Evolutionary conservation across 139 green algal species (phyloP), one percentile per base, ranked within the genome.

Genomic region (Protoeuglena noctilucae): DNA sequence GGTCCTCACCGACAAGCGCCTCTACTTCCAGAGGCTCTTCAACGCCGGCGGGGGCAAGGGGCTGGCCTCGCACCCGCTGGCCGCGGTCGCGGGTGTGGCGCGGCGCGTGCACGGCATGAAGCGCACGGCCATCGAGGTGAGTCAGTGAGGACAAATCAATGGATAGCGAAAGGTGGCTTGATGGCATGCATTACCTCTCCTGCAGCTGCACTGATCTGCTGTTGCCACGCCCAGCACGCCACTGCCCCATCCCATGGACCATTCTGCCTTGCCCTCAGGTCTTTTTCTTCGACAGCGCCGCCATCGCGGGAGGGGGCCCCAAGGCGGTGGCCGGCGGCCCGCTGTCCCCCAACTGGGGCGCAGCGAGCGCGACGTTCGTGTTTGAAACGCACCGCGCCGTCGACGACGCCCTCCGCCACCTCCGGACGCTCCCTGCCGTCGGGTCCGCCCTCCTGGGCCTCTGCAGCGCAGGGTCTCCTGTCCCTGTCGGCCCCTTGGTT

Each of bases 21-120:
- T 94, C 5, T 94, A 94, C 75, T 87, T 89, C 64, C 82, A 94
- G 62, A 84, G 82, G 1, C 71, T 88, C 39, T 75, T 93, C 71
- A 77, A 83, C 60, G 65, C 89, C 12, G 45, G 56, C 28, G 84
- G 84, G 0, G 71, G 73, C 40, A 58, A 40, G 0, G 65, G 74
- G 12, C 73, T 85, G 30, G 66, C 63, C 31, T 74, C 48, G 5
- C 77, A 89, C 66, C 70, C 80, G 12, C 63, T 93, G 24, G 31
- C 72, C 12, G 75, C 47, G 6, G 67, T 93, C 7, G 80, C 78
- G 21, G 81, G 82, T 19, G 66, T 87, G 3, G 77, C 78, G 0
- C 67, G 79, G 6, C 78, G 84, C 40, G 9, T 12, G 34, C 9
- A 43, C 34, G 9, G 7, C 34, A 12, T 43, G 9, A 12, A 43